phyloP scores from a whole-genome alignment of 2,329 filamentous ascomycete species.

The Penicillium sp. region DNA sequence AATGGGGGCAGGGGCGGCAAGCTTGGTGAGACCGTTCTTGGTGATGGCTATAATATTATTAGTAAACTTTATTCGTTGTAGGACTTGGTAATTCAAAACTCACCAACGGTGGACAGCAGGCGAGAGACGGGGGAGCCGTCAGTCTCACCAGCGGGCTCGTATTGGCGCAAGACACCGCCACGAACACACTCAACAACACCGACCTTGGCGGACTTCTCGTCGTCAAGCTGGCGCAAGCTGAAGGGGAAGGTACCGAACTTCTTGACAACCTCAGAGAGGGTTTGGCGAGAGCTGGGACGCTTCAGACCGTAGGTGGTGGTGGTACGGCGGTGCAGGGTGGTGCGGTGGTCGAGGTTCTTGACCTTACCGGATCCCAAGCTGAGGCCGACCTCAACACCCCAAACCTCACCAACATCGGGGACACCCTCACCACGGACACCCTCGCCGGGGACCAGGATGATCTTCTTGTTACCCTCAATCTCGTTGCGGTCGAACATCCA shows the following conservation, averaged over 20 bases:
- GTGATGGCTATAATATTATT: conserved; percentile 70
- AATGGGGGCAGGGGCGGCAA: conserved; percentile 72
- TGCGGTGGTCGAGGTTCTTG: conserved; percentile 82
- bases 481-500: conserved; percentile 97
- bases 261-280: conserved; percentile 91
- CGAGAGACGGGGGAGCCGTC: conserved; percentile 82
- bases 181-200: conserved; percentile 96
- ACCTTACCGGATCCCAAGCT: conserved; percentile 91
- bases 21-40: conserved; percentile 91
- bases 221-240: conserved; percentile 92
- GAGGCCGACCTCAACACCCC: conserved; percentile 96
- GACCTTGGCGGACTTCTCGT: conserved; percentile 93
- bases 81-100: conserved; percentile 37
- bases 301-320: conserved; percentile 90
- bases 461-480: conserved; percentile 98
- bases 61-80: conserved; percentile 13
- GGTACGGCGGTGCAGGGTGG: conserved; percentile 91
- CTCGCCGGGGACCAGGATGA: conserved; percentile 79
- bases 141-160: conserved; percentile 94
- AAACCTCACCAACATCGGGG: conserved; percentile 88
- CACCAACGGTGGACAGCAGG: conserved; percentile 89
- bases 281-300: conserved; percentile 87
- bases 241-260: conserved; percentile 98
- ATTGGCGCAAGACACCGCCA: conserved; percentile 87
- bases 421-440: conserved; percentile 87